Percentiles rank a stretch among this genome's conserved stretches.
These are phyloP conservation scores for Isoetes engelmannii DNA, from an alignment of 83 land plant genomes.

Conservation along the genomic window DNA sequence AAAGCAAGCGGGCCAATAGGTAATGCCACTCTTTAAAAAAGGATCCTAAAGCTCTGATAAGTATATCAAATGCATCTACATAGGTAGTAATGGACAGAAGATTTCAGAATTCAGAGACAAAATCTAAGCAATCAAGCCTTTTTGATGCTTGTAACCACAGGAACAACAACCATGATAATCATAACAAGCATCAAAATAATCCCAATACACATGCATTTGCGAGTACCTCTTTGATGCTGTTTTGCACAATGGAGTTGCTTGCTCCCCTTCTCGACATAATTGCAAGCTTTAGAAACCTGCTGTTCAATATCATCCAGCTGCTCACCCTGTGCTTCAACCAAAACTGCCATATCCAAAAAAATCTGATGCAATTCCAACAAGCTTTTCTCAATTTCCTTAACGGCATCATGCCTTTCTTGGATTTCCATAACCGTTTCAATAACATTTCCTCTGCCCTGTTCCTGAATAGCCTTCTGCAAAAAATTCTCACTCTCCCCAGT, in stretches of 20 bases:
- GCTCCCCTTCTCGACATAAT: not conserved
- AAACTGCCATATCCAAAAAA: constrained; percentile 1
- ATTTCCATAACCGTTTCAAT: not conserved
- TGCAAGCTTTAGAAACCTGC: not conserved
- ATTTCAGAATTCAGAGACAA: too few relatives aligned
- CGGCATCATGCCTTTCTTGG: not conserved
- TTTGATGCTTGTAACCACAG: not conserved
- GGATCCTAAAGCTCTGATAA: too few relatives aligned
- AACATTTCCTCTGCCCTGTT: not conserved
- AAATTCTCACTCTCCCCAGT: constrained; percentile 27
- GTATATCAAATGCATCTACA: too few relatives aligned
- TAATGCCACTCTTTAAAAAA: too few relatives aligned
- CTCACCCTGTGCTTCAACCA: not conserved
- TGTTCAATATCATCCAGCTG: not conserved
- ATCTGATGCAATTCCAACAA: constrained; percentile 2
- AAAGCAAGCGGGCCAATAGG: too few relatives aligned
- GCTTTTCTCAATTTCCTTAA: not conserved
- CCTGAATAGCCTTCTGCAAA: constrained; percentile 4
- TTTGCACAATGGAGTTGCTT: not conserved
- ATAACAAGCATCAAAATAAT: not conserved
- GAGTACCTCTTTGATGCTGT: not conserved
- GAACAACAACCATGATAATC: not conserved
- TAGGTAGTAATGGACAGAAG: too few relatives aligned
- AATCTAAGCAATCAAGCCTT: too few relatives aligned
- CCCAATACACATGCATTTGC: constrained; percentile 2